Evolutionary conservation across 2,329 filamentous ascomycete species (phyloP).

Genomic region (Alternaria sp.): DNA sequence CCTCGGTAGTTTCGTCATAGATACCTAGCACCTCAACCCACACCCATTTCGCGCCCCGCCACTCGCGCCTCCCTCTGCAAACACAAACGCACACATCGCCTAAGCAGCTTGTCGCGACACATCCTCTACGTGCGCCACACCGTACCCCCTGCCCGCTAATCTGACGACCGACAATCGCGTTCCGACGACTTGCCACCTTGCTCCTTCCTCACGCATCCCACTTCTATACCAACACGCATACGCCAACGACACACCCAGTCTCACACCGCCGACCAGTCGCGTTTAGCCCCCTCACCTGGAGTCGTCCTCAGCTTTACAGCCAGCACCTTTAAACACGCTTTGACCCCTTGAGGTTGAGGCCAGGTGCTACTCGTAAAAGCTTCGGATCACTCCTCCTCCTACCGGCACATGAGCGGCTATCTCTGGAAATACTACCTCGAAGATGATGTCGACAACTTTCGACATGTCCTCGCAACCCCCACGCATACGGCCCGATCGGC

Average conservation of each 20-base stretch:
- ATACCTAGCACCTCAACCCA: conserved; percentile 27
- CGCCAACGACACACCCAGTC: neutral
- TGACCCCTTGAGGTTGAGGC: conserved; percentile 86
- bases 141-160: neutral
- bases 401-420: conserved; percentile 85
- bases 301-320: conserved; percentile 59
- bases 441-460: conserved; percentile 96
- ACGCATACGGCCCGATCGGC: conserved; percentile 64
- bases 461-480: conserved; percentile 81
- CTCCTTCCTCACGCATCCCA: conserved; percentile 5
- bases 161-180: conserved; percentile 6
- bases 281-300: conserved; percentile 39
- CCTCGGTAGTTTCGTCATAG: conserved; percentile 46
- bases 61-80: conserved; percentile 12
- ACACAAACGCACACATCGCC: conserved; percentile 3
- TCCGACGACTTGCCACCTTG: conserved; percentile 23
- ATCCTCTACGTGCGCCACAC: conserved; percentile 6
- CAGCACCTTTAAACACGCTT: conserved; percentile 88
- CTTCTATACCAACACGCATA: neutral
- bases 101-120: conserved; percentile 4
- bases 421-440: conserved; percentile 97
- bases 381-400: conserved; percentile 52
- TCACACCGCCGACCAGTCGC: conserved; percentile 33
- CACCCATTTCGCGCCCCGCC: conserved; percentile 21
- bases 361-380: conserved; percentile 75